A percentile compares a stretch with the other conserved stretches of the same genome.
phyloP scores from a whole-genome alignment of 1,284 basidiomycete genomes.

The Uromyces viciae-fabae region DNA sequence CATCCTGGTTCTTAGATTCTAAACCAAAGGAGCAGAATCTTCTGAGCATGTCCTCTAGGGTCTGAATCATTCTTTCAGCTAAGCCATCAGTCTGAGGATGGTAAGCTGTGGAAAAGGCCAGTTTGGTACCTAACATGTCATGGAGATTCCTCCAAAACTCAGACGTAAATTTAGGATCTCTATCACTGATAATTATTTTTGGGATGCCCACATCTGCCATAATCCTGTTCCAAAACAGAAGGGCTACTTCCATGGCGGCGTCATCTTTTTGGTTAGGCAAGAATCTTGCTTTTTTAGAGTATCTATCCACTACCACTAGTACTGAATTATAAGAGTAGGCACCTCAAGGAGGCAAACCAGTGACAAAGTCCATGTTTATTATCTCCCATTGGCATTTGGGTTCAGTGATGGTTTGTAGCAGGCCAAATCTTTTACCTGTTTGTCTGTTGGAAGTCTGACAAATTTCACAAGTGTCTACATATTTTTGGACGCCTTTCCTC shows the following conservation, averaged over 20 bases:
- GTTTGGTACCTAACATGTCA: not conserved
- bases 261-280: not conserved
- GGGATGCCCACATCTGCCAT: slow-evolving; percentile 6
- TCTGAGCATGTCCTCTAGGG: not conserved
- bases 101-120: slow-evolving; percentile 23
- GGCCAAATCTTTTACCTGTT: not conserved
- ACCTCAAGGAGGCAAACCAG: not conserved
- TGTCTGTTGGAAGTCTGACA: not conserved
- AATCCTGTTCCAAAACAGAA: slow-evolving; percentile 28
- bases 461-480: not conserved
- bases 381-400: not conserved
- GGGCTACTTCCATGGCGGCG: slow-evolving; percentile 1
- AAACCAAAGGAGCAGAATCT: not conserved
- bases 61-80: slow-evolving; percentile 28
- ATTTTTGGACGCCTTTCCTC: not conserved
- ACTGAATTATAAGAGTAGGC: not conserved
- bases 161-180: slow-evolving; percentile 13
- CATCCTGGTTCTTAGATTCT: too few relatives aligned
- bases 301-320: slow-evolving; percentile 5
- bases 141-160: slow-evolving; percentile 5
- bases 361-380: not conserved
- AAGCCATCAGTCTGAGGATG: too few relatives aligned
- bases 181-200: slow-evolving; percentile 12
- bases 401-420: not conserved
- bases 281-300: slow-evolving; percentile 8